Percentiles rank a stretch among this genome's conserved stretches.
phyloP scores from a whole-genome alignment of 139 green algal genomes.

The Astrephomene gubernaculifera region DNA sequence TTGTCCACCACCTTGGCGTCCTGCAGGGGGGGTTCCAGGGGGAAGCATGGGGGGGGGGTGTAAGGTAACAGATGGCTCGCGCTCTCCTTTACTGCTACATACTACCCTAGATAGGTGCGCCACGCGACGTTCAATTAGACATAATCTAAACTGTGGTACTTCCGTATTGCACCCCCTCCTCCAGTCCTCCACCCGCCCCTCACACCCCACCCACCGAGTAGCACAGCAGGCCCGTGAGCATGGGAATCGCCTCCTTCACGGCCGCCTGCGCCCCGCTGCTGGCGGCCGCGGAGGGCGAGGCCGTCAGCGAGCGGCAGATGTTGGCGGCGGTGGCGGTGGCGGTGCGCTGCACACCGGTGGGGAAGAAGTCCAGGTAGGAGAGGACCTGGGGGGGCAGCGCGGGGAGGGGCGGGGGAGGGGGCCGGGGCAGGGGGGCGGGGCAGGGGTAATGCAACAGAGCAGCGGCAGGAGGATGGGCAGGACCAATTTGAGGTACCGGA shows the following conservation, averaged over 20 bases:
- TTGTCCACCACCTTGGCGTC: conserved; percentile 92
- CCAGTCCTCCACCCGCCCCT: too few species aligned
- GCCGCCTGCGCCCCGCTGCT: conserved; percentile 18
- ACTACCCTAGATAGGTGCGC: too few species aligned
- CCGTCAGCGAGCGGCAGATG: conserved; percentile 81
- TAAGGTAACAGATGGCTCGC: too few species aligned
- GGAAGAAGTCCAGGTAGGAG: conserved; percentile 97
- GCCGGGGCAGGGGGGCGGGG: too few species aligned
- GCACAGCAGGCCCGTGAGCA: conserved; percentile 89
- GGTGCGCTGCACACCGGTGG: conserved; percentile 91
- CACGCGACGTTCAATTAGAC: too few species aligned
- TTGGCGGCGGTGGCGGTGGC: conserved; percentile 91
- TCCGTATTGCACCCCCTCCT: too few species aligned
- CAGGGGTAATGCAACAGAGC: too few species aligned
- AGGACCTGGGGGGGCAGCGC: conserved; percentile 66
- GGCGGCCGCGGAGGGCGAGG: conserved; percentile 56
- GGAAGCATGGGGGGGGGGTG: too few species aligned
- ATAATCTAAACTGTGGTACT: too few species aligned
- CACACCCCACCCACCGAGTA: conserved; percentile 63
- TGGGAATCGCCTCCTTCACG: conserved; percentile 81
- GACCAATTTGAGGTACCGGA: too few species aligned
- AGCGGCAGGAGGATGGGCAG: too few species aligned
- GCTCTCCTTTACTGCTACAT: too few species aligned
- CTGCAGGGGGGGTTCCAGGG: conserved; percentile 52
- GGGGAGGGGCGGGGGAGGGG: not conserved